Evolutionary conservation across 139 green algal species (phyloP).

Genomic region (Asterochloris erici): DNA sequence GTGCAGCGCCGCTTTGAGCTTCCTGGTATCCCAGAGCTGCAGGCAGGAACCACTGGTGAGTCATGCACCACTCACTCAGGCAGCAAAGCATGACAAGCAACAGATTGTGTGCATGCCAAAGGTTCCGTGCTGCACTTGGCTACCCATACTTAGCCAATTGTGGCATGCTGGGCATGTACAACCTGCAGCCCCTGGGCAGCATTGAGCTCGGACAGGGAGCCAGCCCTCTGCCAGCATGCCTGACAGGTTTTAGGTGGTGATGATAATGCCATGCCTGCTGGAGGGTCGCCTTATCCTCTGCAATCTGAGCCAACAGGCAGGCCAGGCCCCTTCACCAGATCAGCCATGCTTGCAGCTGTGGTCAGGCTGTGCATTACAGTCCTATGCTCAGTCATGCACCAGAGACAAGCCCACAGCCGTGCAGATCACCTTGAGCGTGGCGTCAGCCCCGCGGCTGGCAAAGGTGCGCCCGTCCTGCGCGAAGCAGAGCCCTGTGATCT

Average conservation of each 20-base stretch:
- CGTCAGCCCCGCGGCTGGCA: conserved; percentile 72
- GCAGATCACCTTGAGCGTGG: conserved; percentile 74
- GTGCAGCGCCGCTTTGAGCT: conserved; percentile 70
- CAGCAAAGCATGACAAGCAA: not conserved
- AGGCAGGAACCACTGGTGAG: not conserved
- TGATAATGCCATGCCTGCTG: too few species aligned
- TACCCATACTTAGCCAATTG: not conserved
- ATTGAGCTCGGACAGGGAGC: too few species aligned
- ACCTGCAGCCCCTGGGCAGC: too few species aligned
- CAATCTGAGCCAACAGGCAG: too few species aligned
- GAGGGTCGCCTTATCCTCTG: too few species aligned
- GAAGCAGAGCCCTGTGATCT: conserved; percentile 82
- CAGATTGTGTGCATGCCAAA: not conserved
- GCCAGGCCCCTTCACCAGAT: too few species aligned
- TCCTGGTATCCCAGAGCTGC: conserved; percentile 65
- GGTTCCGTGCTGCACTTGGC: not conserved
- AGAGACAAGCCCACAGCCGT: too few species aligned
- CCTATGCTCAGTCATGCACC: too few species aligned
- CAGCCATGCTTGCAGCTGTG: too few species aligned
- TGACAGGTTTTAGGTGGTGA: too few species aligned
- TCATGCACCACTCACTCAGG: not conserved
- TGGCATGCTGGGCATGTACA: not conserved
- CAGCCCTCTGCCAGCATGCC: too few species aligned
- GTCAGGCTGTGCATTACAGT: too few species aligned
- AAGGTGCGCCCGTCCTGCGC: conserved; percentile 63